Conservation (phyloP, 169 alveolate genomes). For the Babesia ovata region DNA sequence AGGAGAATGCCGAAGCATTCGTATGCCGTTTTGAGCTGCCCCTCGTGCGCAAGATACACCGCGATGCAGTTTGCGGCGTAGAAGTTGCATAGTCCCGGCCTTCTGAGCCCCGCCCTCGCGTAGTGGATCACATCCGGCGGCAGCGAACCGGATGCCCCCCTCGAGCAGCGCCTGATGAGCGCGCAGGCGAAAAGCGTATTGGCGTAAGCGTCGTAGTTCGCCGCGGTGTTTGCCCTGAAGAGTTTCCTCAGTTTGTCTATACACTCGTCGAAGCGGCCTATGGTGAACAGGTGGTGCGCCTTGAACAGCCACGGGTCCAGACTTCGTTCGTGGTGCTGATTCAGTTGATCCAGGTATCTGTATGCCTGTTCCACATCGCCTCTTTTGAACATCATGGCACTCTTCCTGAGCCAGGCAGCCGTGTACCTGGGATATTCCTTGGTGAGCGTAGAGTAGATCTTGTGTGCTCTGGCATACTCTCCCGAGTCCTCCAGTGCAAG, state of each 20-base stretch:
- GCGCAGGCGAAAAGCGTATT: conserved; percentile 60
- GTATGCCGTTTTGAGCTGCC: conserved; percentile 49
- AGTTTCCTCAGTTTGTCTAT: conserved; percentile 55
- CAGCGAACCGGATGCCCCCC: conserved; percentile 25
- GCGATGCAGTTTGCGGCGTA: conserved; percentile 70
- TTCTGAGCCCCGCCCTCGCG: conserved; percentile 50
- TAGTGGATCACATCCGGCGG: conserved; percentile 65
- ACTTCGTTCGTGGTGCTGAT: conserved; percentile 27
- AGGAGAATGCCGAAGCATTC: conserved; percentile 59
- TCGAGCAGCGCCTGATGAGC: conserved; percentile 22
- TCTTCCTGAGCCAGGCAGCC: conserved; percentile 57
- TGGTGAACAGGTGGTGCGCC: conserved; percentile 43
- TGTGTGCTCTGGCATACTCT: conserved; percentile 42
- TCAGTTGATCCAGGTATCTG: conserved; percentile 61
- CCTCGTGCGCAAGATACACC: conserved; percentile 51
- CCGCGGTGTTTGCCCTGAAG: conserved; percentile 35
- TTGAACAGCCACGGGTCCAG: conserved; percentile 58
- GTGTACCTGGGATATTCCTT: conserved; percentile 56
- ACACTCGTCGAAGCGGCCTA: conserved; percentile 38
- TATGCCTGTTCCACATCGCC: conserved; percentile 36
- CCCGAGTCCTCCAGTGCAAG: conserved; percentile 59
- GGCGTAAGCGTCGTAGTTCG: conserved; percentile 61
- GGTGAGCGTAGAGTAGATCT: conserved; percentile 40
- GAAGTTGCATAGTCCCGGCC: conserved; percentile 64
- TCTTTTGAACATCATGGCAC: conserved; percentile 47